Evolutionary conservation across 129 eudicot species (phyloP).

Genomic region (Scalesia atractyloides): DNA sequence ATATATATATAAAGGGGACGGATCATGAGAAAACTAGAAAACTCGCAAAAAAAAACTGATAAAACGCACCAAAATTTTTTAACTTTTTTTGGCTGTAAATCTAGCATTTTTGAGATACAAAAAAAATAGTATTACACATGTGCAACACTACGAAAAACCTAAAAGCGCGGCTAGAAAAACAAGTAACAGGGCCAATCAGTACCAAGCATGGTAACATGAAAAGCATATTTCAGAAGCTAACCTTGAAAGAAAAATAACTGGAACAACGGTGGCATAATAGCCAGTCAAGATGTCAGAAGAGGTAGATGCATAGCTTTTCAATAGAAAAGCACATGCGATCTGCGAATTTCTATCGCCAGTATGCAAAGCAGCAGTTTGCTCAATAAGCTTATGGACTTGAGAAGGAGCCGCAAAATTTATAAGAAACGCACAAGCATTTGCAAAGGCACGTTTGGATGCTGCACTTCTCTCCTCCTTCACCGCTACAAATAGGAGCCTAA

Average conservation of each 20-base stretch:
- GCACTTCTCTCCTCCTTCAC: conserved; percentile 88
- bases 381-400: conserved; percentile 82
- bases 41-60: too few species aligned
- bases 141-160: neutral
- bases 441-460: conserved; percentile 88
- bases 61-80: too few species aligned
- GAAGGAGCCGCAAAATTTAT: conserved; percentile 70
- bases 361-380: conserved; percentile 82
- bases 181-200: neutral
- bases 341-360: conserved; percentile 84
- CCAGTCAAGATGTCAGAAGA: conserved; percentile 77
- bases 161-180: neutral
- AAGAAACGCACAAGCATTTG: conserved; percentile 89
- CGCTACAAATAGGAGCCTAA: conserved; percentile 83
- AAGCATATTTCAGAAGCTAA: conserved; percentile 27
- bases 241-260: conserved; percentile 87
- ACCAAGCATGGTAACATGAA: neutral
- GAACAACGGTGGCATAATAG: conserved; percentile 73
- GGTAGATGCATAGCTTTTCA: conserved; percentile 81
- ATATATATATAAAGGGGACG: too few species aligned
- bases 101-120: too few species aligned
- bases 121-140: too few species aligned
- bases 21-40: too few species aligned
- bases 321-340: conserved; percentile 74
- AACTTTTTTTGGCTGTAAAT: too few species aligned